These are phyloP conservation scores for Cryptosporidium meleagridis DNA, from an alignment of 169 alveolate genomes.

Conservation along the genomic window DNA sequence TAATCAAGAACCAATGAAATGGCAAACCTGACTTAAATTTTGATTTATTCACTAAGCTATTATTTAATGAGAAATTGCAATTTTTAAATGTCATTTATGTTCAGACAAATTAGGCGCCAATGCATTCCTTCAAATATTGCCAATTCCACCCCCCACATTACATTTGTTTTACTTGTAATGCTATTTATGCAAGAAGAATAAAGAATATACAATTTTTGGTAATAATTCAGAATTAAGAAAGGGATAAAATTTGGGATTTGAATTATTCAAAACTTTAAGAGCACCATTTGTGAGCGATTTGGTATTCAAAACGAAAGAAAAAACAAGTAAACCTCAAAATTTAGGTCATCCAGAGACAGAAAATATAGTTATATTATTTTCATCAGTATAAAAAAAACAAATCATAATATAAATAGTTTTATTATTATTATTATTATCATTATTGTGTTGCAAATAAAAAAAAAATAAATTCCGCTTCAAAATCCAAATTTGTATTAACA, in stretches of 20 bases:
- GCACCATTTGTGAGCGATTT: neutral
- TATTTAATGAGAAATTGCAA: no score
- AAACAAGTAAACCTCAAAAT: neutral
- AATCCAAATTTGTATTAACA: no score
- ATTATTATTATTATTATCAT: no score
- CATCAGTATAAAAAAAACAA: no score
- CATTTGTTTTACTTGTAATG: neutral
- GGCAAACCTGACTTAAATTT: no score
- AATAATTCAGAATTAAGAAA: neutral
- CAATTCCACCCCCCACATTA: neutral
- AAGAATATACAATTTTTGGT: neutral
- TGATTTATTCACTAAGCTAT: neutral
- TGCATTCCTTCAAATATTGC: neutral
- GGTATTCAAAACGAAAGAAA: neutral
- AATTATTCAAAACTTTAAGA: no score
- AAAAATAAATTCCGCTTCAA: neutral
- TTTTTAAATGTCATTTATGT: neutral
- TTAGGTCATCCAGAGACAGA: neutral
- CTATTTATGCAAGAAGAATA: neutral
- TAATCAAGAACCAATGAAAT: neutral
- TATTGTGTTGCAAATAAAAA: no score
- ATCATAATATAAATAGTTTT: no score
- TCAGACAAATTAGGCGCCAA: neutral
- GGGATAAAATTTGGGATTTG: neutral
- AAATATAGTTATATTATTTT: no score